Percentiles rank a stretch among this genome's conserved stretches.
phyloP scores from a whole-genome alignment of 129 eudicot genomes.

The Chrysanthemum lavandulifolium region DNA sequence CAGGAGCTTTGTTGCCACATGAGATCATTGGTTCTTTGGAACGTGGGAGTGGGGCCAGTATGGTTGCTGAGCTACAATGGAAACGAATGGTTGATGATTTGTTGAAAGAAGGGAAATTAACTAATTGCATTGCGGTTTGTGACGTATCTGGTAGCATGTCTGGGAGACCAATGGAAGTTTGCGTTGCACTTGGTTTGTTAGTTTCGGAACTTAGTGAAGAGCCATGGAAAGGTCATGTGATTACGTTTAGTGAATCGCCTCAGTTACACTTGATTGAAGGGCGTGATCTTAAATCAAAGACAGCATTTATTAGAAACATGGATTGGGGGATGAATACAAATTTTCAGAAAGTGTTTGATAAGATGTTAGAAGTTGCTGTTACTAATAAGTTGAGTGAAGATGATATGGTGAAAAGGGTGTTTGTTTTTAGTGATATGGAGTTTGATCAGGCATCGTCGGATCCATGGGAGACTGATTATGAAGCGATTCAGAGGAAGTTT shows the following conservation, averaged over 20 bases:
- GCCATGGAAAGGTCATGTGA: slow-evolving; percentile 57
- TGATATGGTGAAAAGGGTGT: slow-evolving; percentile 55
- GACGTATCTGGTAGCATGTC: slow-evolving; percentile 61
- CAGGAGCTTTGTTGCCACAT: slow-evolving; percentile 66
- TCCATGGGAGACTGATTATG: slow-evolving; percentile 66
- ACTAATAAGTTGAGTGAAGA: slow-evolving; percentile 41
- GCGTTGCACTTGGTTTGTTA: slow-evolving; percentile 53
- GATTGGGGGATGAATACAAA: slow-evolving; percentile 33
- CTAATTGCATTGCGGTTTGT: slow-evolving; percentile 53
- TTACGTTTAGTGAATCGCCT: slow-evolving; percentile 38
- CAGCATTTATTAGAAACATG: slow-evolving; percentile 36
- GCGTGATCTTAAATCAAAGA: slow-evolving; percentile 32
- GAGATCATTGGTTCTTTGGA: slow-evolving; percentile 33
- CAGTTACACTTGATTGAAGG: slow-evolving; percentile 40
- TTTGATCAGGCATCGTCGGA: slow-evolving; percentile 40
- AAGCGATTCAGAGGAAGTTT: slow-evolving; percentile 48
- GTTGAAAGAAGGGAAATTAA: slow-evolving; percentile 40
- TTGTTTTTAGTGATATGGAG: slow-evolving; percentile 73
- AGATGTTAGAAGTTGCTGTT: slow-evolving; percentile 45
- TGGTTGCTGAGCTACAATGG: slow-evolving; percentile 56
- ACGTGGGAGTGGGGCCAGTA: slow-evolving; percentile 25
- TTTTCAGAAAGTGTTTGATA: slow-evolving; percentile 53
- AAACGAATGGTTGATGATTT: slow-evolving; percentile 46
- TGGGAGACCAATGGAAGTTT: slow-evolving; percentile 52
- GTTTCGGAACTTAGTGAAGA: slow-evolving; percentile 50